Evolutionary conservation across 345 rosid genomes (phyloP), one percentile per base, ranked within the genome.

Genomic region (Citrus mangshanensis): DNA sequence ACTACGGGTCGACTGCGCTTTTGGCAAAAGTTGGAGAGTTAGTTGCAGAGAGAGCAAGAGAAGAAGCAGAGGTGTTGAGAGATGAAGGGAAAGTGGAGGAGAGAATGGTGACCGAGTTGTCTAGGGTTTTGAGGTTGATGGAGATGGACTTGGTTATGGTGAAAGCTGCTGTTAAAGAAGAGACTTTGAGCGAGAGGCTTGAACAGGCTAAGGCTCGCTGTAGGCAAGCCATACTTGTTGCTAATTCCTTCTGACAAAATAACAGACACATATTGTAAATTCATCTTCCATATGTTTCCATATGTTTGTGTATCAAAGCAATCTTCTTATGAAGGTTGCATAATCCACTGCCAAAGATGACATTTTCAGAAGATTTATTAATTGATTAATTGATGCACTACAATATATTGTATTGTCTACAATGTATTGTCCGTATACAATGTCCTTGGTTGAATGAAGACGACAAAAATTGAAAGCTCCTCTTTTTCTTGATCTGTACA

Each of bases 121-220:
- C 80, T n/a, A 91, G 98, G 79, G 98, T 95, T 49, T 83, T 95
- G 90, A 91, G 82, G 86, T 68, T 93, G 90, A 90, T 93, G 98
- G 97, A 95, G 91, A 95, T 95, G 98, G 98, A 95, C 79, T 85
- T 95, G 79, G 97, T 93, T 13, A 92, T 95, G 98, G 98, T 93
- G 2, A 93, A 90, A 85, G 98, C 94, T 74, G 89, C 98, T 4
- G 92, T 93, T 2, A 93, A 93, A 60, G 90, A 90, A 69, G 95
- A 92, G 58, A 95, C 98, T 58, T 67, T 95, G 78, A 78, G 34
- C 64, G 86, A 92, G 83, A 89, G 98, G 85, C 80, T 93, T 78
- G 90, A 89, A 73, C 91, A 92, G 76, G 98, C 98, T 9, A 92
- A 81, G 81, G 98, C 97, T 18, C 84, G 98, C 77, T 92, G 98